phyloP scores from a whole-genome alignment of 768 basidiomycete genomes.

The Mycena indigotica region DNA sequence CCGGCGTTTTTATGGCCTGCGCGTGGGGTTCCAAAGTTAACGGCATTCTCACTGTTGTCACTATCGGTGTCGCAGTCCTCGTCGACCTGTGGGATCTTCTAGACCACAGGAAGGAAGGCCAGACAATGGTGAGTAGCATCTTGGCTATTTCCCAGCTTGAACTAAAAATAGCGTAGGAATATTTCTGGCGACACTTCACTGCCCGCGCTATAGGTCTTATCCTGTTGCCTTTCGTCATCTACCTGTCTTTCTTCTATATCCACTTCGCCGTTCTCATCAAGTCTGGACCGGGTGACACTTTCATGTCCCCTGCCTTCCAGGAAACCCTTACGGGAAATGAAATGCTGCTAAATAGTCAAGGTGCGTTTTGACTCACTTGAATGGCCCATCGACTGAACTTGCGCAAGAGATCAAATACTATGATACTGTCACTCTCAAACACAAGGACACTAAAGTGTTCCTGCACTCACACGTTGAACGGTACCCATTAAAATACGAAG shows the following conservation, averaged over 20 bases:
- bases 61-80: slow-evolving; percentile 88
- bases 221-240: slow-evolving; percentile 83
- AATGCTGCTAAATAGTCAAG: slow-evolving; percentile 87
- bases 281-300: slow-evolving; percentile 91
- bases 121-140: slow-evolving; percentile 63
- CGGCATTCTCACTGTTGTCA: slow-evolving; percentile 85
- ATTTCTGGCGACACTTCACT: slow-evolving; percentile 86
- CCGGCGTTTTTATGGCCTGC: slow-evolving; percentile 92
- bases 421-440: slow-evolving; percentile 83
- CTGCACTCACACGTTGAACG: slow-evolving; percentile 90
- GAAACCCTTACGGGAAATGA: slow-evolving; percentile 93
- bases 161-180: slow-evolving; percentile 54
- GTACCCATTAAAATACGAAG: slow-evolving; percentile 93
- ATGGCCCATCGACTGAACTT: background rate
- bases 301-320: slow-evolving; percentile 99
- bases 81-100: slow-evolving; percentile 95
- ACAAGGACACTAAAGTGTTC: slow-evolving; percentile 92
- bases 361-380: slow-evolving; percentile 42
- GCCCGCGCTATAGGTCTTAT: slow-evolving; percentile 88
- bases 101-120: slow-evolving; percentile 72
- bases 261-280: slow-evolving; percentile 87
- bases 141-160: slow-evolving; percentile 1
- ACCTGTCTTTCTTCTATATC: slow-evolving; percentile 93
- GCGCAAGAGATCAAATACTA: slow-evolving; percentile 86
- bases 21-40: slow-evolving; percentile 99